Conservation (phyloP, 371 early-diverging fungal species). For the Globomyces sp. region DNA sequence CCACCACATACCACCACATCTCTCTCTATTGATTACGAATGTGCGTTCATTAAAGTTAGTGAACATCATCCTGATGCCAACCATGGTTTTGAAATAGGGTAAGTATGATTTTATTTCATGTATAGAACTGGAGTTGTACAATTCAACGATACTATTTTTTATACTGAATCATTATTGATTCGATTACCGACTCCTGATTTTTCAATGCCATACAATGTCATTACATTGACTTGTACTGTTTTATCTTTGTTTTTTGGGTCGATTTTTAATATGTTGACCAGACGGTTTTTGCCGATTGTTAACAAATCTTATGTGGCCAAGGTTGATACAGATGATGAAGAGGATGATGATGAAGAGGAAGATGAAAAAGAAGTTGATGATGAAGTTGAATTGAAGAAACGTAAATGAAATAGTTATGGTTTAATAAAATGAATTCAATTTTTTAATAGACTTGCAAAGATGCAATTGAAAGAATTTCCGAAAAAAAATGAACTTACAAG, state of each 20-base stretch:
- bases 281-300: background rate
- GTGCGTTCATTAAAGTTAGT: conserved; percentile 86
- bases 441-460: too few species aligned
- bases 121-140: conserved; percentile 17
- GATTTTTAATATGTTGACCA: conserved; percentile 70
- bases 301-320: background rate
- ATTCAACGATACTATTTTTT: conserved; percentile 37
- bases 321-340: too few species aligned
- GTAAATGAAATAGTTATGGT: too few species aligned
- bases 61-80: conserved; percentile 97
- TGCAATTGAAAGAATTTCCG: too few species aligned
- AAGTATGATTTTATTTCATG: conserved; percentile 12
- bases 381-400: too few species aligned
- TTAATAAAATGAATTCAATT: too few species aligned
- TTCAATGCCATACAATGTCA: conserved; percentile 98
- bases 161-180: conserved; percentile 80
- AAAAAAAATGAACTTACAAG: too few species aligned
- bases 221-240: conserved; percentile 92
- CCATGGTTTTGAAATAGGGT: conserved; percentile 89
- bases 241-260: conserved; percentile 94
- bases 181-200: conserved; percentile 95
- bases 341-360: too few species aligned
- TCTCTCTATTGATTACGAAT: conserved; percentile 77
- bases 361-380: too few species aligned
- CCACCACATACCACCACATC: conserved; percentile 67